These are phyloP conservation scores for Dothideomycetes sp. DNA, from an alignment of 2,329 filamentous ascomycete genomes.

Conservation along the genomic window DNA sequence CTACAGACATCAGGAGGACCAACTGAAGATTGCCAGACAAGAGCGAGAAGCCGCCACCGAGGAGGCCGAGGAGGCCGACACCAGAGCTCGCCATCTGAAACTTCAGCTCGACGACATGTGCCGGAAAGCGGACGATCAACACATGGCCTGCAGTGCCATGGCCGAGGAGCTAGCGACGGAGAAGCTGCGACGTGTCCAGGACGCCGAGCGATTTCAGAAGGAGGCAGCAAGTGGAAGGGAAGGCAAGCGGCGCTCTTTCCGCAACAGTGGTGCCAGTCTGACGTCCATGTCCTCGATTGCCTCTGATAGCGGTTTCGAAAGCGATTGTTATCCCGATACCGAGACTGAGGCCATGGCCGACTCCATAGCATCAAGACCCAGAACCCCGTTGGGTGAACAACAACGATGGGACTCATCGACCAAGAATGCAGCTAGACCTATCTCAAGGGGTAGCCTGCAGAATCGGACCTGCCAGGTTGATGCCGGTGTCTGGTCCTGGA, in stretches of 20 bases:
- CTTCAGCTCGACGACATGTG: constrained; percentile 51
- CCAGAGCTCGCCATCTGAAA: constrained; percentile 46
- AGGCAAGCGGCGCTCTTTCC: constrained; percentile 14
- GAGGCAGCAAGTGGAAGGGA: constrained; percentile 21
- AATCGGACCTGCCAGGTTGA: constrained; percentile 19
- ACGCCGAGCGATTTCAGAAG: constrained; percentile 20
- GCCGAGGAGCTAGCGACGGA: constrained; percentile 37
- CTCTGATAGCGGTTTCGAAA: constrained; percentile 50
- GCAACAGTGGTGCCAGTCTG: constrained; percentile 16
- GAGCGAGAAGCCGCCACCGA: constrained; percentile 49
- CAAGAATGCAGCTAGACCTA: constrained; percentile 13
- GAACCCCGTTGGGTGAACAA: constrained; percentile 13
- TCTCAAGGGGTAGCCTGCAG: constrained; percentile 12
- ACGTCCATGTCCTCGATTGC: constrained; percentile 20
- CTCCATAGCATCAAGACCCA: not conserved
- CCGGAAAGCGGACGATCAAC: constrained; percentile 42
- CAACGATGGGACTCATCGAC: constrained; percentile 14
- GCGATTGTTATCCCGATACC: constrained; percentile 30
- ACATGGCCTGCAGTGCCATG: constrained; percentile 43
- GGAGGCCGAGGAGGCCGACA: constrained; percentile 50
- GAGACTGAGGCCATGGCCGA: constrained; percentile 21
- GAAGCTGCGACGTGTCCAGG: constrained; percentile 26
- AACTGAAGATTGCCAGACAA: constrained; percentile 39
- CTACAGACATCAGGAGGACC: constrained; percentile 41
- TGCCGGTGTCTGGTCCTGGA: constrained; percentile 38